Percentiles rank a stretch among this genome's conserved stretches.
These are phyloP conservation scores for Bryum argenteum DNA, from an alignment of 225 moss, liverwort and hornwort genomes.

Conservation along the genomic window DNA sequence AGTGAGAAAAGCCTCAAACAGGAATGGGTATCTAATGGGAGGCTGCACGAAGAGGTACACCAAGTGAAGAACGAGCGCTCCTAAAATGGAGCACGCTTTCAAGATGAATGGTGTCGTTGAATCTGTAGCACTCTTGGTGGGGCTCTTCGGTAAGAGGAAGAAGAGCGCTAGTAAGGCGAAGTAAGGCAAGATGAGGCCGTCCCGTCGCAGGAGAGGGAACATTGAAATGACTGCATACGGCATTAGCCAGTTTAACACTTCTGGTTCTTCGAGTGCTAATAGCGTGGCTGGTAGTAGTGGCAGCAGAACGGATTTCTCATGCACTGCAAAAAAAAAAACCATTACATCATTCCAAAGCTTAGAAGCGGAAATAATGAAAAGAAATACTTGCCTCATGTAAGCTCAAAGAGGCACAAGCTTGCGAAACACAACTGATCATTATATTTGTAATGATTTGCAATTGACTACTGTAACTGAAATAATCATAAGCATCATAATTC, in stretches of 20 bases:
- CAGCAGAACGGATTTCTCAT: slow-evolving; percentile 92
- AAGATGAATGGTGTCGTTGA: slow-evolving; percentile 25
- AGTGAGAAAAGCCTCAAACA: slow-evolving; percentile 86
- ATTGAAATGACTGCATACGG: slow-evolving; percentile 88
- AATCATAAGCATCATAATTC: no score
- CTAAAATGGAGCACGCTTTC: slow-evolving; percentile 45
- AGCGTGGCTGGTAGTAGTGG: slow-evolving; percentile 88
- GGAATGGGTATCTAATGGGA: slow-evolving; percentile 73
- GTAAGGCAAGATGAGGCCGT: slow-evolving; percentile 74
- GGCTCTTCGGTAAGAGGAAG: slow-evolving; percentile 59
- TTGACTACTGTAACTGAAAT: no score
- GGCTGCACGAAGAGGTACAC: slow-evolving; percentile 66
- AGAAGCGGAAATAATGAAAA: background rate
- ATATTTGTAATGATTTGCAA: no score
- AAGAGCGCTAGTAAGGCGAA: slow-evolving; percentile 63
- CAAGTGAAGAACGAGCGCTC: slow-evolving; percentile 64
- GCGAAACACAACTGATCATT: no score
- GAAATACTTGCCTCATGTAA: background rate
- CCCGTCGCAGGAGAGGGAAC: slow-evolving; percentile 89
- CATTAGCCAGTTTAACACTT: slow-evolving; percentile 61
- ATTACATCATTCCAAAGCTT: background rate
- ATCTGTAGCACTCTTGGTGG: no score
- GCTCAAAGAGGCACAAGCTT: no score
- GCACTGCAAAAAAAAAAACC: slow-evolving; percentile 65
- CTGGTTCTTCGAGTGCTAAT: slow-evolving; percentile 78